These are phyloP conservation scores for Gossypium australe DNA, from an alignment of 345 rosid genomes.

Conservation along the genomic window DNA sequence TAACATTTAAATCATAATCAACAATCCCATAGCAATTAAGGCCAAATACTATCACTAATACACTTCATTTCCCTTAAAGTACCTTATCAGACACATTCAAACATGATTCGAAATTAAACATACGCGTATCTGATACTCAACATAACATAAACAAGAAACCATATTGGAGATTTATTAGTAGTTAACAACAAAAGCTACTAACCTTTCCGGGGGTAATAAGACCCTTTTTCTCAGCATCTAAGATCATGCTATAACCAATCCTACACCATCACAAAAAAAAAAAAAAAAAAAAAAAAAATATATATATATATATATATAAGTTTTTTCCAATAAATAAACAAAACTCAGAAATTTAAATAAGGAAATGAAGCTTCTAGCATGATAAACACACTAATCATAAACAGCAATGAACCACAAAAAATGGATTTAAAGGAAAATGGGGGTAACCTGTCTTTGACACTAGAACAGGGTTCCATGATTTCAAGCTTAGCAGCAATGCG, in stretches of 20 bases:
- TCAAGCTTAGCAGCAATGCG: slow-evolving; percentile 85
- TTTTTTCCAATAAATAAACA: background rate
- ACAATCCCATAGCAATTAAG: too few species aligned
- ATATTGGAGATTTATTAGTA: background rate
- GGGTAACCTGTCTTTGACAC: slow-evolving; percentile 74
- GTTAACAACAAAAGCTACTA: background rate
- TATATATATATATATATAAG: background rate
- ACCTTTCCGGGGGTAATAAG: slow-evolving; percentile 80
- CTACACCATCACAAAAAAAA: slow-evolving; percentile 33
- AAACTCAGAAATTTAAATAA: background rate
- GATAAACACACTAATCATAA: background rate
- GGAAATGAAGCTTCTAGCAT: background rate
- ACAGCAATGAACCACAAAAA: background rate
- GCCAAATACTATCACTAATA: too few species aligned
- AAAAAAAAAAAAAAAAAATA: too few species aligned
- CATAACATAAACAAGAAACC: background rate
- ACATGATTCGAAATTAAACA: background rate
- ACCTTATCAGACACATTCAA: background rate
- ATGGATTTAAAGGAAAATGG: background rate
- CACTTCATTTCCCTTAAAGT: background rate
- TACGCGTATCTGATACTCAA: background rate
- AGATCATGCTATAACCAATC: slow-evolving; percentile 88
- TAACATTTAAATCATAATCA: too few species aligned
- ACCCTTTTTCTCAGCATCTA: slow-evolving; percentile 78
- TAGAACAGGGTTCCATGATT: slow-evolving; percentile 71